Percentiles rank a stretch among this genome's conserved stretches.
These are phyloP conservation scores for Pseudoneurospora amorphoporcata DNA, from an alignment of 495 filamentous ascomycete species.

Conservation along the genomic window DNA sequence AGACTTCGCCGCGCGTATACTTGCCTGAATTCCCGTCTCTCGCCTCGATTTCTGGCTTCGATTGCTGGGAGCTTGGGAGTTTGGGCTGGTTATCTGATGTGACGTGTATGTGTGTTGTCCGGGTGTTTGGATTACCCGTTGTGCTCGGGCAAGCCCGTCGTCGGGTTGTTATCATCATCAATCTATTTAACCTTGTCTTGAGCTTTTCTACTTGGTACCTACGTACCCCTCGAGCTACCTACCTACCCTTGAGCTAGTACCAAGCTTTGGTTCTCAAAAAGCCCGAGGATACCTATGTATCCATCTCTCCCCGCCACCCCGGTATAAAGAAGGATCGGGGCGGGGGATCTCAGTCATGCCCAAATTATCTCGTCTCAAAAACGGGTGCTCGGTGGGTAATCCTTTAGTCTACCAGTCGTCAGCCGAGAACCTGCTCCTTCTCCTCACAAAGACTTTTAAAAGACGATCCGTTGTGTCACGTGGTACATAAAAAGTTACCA, in stretches of 20 bases:
- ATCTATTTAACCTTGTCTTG: background rate
- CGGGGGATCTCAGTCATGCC: background rate
- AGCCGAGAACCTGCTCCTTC: background rate
- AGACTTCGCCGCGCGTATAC: background rate
- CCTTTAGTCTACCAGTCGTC: background rate
- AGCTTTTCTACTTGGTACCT: background rate
- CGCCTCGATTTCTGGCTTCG: background rate
- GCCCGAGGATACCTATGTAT: background rate
- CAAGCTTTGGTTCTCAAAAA: background rate
- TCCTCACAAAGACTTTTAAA: background rate
- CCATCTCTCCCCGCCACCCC: background rate
- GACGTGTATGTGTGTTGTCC: background rate
- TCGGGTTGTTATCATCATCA: background rate
- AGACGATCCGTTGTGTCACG: background rate
- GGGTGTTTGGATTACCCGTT: background rate
- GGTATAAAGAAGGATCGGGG: background rate
- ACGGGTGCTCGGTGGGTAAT: background rate
- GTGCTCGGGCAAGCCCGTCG: background rate
- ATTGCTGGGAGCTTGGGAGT: background rate
- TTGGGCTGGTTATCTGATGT: background rate
- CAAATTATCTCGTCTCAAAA: background rate
- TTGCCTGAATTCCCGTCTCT: background rate
- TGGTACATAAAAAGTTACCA: background rate
- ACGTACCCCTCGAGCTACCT: background rate
- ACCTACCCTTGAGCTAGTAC: background rate